These are phyloP conservation scores for Fraxinus floribunda DNA, from an alignment of 305 asterid species.

Conservation along the genomic window DNA sequence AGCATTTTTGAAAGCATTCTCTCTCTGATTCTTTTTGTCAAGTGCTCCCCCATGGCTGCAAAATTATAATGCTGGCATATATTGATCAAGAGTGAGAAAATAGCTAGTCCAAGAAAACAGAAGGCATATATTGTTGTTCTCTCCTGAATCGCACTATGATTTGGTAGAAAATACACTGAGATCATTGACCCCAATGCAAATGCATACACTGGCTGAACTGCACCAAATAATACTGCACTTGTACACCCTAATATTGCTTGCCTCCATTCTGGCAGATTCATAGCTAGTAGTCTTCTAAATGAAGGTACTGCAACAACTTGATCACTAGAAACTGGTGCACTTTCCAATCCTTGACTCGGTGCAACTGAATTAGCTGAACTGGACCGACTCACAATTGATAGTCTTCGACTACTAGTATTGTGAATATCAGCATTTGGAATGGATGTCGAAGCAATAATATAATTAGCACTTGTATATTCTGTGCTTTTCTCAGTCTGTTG, in stretches of 20 bases:
- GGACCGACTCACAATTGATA: constrained; percentile 57
- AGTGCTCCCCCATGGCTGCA: constrained; percentile 90
- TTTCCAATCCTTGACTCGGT: constrained; percentile 32
- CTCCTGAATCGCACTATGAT: constrained; percentile 63
- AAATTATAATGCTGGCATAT: constrained; percentile 74
- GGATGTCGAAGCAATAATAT: constrained; percentile 22
- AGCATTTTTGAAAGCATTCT: constrained; percentile 86
- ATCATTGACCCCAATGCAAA: constrained; percentile 81
- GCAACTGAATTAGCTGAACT: constrained; percentile 64
- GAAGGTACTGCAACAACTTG: constrained; percentile 63
- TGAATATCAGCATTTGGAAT: constrained; percentile 35
- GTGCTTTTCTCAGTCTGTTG: constrained; percentile 48
- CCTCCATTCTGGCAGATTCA: constrained; percentile 93
- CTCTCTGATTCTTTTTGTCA: constrained; percentile 86
- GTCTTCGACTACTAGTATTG: constrained; percentile 57
- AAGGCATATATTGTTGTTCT: constrained; percentile 50
- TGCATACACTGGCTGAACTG: constrained; percentile 77
- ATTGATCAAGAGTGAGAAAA: constrained; percentile 63
- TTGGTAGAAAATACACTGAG: constrained; percentile 61
- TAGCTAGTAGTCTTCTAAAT: constrained; percentile 64
- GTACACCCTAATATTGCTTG: constrained; percentile 63
- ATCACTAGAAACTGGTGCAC: constrained; percentile 23
- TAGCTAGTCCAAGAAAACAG: constrained; percentile 65
- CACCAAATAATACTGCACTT: constrained; percentile 72
- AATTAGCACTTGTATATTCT: constrained; percentile 15